Evolutionary conservation across 495 filamentous ascomycete species (phyloP).

Genomic region (Tuber microsphaerosporum): DNA sequence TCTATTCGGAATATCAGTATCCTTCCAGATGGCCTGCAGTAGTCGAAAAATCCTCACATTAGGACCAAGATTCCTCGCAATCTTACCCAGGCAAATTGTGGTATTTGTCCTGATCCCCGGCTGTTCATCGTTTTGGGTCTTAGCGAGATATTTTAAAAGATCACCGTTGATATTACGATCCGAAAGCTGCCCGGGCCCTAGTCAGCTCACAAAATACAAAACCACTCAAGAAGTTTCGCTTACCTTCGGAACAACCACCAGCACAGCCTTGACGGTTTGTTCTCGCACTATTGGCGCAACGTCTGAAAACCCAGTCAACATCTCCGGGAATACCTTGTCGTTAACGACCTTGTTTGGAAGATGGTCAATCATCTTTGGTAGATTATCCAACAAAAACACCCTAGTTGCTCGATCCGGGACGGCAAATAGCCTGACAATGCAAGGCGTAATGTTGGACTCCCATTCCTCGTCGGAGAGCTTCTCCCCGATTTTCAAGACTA

Average conservation of each 20-base stretch:
- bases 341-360: slow-evolving; percentile 84
- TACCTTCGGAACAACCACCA: slow-evolving; percentile 69
- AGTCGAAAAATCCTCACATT: slow-evolving; percentile 48
- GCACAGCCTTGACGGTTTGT: slow-evolving; percentile 87
- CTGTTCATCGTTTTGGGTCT: slow-evolving; percentile 95
- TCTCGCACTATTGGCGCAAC: slow-evolving; percentile 84
- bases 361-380: slow-evolving; percentile 85
- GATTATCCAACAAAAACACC: slow-evolving; percentile 82
- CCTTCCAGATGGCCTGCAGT: background rate
- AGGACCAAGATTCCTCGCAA: slow-evolving; percentile 76
- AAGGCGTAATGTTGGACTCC: slow-evolving; percentile 72
- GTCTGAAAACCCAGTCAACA: slow-evolving; percentile 91
- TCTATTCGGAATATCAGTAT: slow-evolving; percentile 40
- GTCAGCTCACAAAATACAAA: slow-evolving; percentile 5
- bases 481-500: slow-evolving; percentile 80
- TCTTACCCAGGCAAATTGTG: slow-evolving; percentile 92
- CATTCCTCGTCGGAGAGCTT: slow-evolving; percentile 88
- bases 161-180: slow-evolving; percentile 92
- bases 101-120: slow-evolving; percentile 97
- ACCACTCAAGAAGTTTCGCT: background rate
- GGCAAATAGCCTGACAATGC: slow-evolving; percentile 77
- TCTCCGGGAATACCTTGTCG: slow-evolving; percentile 91
- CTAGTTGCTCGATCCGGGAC: slow-evolving; percentile 88
- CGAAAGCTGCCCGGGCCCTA: slow-evolving; percentile 50
- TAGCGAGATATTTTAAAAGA: slow-evolving; percentile 79